Evolutionary conservation across 306 rosid genomes (phyloP), one percentile per base, ranked within the genome.

Genomic region (Cicer pinnatifidum): DNA sequence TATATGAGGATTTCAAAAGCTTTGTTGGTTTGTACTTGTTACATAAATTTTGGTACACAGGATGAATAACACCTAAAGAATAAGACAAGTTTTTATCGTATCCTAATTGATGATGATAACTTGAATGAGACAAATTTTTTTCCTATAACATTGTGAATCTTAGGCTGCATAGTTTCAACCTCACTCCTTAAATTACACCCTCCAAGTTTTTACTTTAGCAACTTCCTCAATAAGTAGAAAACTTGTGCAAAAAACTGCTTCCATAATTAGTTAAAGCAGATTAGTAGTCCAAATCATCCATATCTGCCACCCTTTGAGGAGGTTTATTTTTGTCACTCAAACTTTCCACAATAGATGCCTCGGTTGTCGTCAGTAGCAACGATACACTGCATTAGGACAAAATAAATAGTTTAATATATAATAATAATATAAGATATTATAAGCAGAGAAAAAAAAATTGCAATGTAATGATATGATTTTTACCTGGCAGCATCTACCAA

Each of bases 401-500:
- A 70, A 75, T 2, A 73, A 67, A 62, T 7, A 73, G 76, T 62
- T 73, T 54, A 53, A n/a, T 16, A 48, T 28, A 38, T 19, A 19
- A 19, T n/a, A 16, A 17, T 19, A 39, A 16, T 45, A 8, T 20
- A 66, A 11, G 39, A 38, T 43, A 77, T 15, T 11, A 11, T 17
- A 54, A 0, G 41, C 16, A 60, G 4, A 58, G 6, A n/a, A 61
- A 38, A 38, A 61, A 38, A 15, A 20, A 35, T 23, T 68, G 56
- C 15, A 6, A 52, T 20, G 60, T 1, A 4, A 46, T 65, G 43
- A 43, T 54, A 51, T 20, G 33, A 9, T 53, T 76, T 76, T 89
- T 79, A 94, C 98, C 98, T 94, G 76, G 98, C 92, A 69, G 98
- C 97, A 56, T 91, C 97, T 28, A 80, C 85, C 78, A 94, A 83